Base-by-base conservation (phyloP, 2,329 filamentous ascomycete species). In the Aureobasidium sp. region DNA sequence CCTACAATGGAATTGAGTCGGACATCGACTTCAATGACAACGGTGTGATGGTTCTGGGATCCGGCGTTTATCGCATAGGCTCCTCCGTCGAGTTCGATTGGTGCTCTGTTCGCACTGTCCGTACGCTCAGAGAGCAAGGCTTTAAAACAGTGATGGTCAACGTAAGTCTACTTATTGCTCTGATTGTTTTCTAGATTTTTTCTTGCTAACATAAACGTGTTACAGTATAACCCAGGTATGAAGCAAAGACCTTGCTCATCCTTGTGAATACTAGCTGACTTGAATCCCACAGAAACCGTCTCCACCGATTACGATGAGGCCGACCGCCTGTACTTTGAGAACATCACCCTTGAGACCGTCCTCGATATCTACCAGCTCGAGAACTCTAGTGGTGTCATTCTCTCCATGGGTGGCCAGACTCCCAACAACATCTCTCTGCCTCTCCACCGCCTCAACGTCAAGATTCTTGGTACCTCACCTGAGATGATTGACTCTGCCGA, bases 401-500 rank as follows among this genome's bases (percentile, higher is more conserved):
- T 96, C 64, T 93, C 91, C 58, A 96, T 97, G 90, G 93, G 94
- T 77, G 94, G 94, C 9, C 94, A 99, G 74, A 96, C 91, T 0
- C 93, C 94, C 2, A 97, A 97, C 82, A 97, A 97, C 80, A 97
- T 99, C 70, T 91, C 94, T 1, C 82, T 97, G 56, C 89, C 91
- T 3, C 83, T 99, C 22, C 87, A 92, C 74, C 88, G 93, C 66
- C 83, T 91, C 55, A 94, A 95, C 65, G 90, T 96, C 72, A 95
- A 93, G 78, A 87, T 97, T 39, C 82, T 97, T 4, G 94, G 94
- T 68, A 99, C 94, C 1, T 97, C 93, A 0, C 94, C 94, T 11
- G 94, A 99, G 76, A 97, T 97, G 93, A 97, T 99, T 71, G 94
- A 99, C 74, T 91, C 85, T 39, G 94, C 94, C 1, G 94, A 99